Base-by-base conservation (phyloP, 1,284 basidiomycete species). In the Cryptococcus sp. region DNA sequence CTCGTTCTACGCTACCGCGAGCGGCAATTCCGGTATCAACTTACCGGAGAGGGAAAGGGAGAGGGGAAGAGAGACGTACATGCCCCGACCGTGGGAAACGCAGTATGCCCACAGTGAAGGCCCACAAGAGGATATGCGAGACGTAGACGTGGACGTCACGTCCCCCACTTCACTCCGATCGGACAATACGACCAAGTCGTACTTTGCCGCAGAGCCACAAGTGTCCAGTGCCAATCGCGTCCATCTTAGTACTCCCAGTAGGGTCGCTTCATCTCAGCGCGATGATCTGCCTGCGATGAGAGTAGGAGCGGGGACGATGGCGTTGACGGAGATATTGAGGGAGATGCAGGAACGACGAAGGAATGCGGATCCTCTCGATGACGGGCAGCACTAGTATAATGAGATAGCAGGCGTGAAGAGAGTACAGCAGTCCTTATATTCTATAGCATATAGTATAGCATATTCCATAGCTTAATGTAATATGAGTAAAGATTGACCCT, bases 281-380 rank as follows among this genome's bases (percentile, higher is more conserved):
- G 46, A 25, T 5, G 8, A 41, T 23, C 6, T 10, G 7, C 19
- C 20, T 10, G 23, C 23, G 25, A 39, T 20, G 25, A 13, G 31
- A n/a, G 39, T 13, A 1, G 55, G 52, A 8, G 65, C 54, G 15
- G 70, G 68, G 17, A 71, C 66, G 3, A 64, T 56, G 23, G 70
- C 68, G 3, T 50, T 70, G 55, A 66, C 68, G 13, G 59, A 59
- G 16, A 62, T 71, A 8, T 49, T 71, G 23, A 38, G 54, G 13
- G 61, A 63, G 44, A 47, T 69, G 50, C 55, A 68, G 20, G 47
- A 60, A 51, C 59, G 52, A 39, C 49, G 42, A 25, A 54, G 39
- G 52, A 53, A 31, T 25, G 46, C 46, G 44, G 46, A 59, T 25
- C 60, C 64, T 20, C 59, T 62, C 39, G 47, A 5, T 7, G 55